Conservation (phyloP, 2,329 filamentous ascomycete species). For the Elsinoe fawcettii region DNA sequence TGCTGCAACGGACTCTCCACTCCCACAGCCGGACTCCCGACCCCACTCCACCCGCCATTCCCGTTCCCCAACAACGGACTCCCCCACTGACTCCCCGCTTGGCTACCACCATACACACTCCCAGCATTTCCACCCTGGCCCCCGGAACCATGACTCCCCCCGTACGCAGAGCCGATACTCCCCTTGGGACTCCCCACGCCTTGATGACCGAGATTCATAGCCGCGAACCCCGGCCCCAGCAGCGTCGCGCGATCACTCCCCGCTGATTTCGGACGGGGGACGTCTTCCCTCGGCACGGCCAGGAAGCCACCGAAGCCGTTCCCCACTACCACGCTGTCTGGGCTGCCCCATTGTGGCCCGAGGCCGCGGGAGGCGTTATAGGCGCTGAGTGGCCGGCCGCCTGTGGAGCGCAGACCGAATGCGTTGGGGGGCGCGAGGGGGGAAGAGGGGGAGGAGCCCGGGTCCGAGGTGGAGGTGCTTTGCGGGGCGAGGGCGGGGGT, state of each 20-base stretch:
- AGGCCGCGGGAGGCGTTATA: slow-evolving; percentile 41
- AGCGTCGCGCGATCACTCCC: slow-evolving; percentile 9
- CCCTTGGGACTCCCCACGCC: slow-evolving; percentile 9
- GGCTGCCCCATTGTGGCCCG: slow-evolving; percentile 48
- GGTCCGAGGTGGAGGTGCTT: slow-evolving; percentile 31
- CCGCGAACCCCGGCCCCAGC: background rate
- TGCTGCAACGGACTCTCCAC: background rate
- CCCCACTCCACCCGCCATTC: background rate
- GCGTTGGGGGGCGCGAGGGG: slow-evolving; percentile 24
- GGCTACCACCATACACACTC: background rate
- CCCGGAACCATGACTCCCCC: background rate
- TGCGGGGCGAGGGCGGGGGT: slow-evolving; percentile 39
- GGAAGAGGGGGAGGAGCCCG: slow-evolving; percentile 32
- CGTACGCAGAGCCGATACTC: slow-evolving; percentile 1
- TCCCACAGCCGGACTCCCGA: slow-evolving; percentile 4
- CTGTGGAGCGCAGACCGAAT: slow-evolving; percentile 30
- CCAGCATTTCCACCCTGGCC: background rate
- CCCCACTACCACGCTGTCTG: slow-evolving; percentile 56
- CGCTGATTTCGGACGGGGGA: slow-evolving; percentile 25
- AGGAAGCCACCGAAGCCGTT: slow-evolving; percentile 61
- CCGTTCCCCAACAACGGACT: background rate
- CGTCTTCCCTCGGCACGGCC: slow-evolving; percentile 51
- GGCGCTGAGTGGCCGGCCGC: slow-evolving; percentile 38
- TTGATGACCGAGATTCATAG: slow-evolving; percentile 5
- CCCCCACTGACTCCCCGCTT: background rate